Evolutionary conservation across 176 grass and related monocot genomes (phyloP).

Genomic region (Canna indica): DNA sequence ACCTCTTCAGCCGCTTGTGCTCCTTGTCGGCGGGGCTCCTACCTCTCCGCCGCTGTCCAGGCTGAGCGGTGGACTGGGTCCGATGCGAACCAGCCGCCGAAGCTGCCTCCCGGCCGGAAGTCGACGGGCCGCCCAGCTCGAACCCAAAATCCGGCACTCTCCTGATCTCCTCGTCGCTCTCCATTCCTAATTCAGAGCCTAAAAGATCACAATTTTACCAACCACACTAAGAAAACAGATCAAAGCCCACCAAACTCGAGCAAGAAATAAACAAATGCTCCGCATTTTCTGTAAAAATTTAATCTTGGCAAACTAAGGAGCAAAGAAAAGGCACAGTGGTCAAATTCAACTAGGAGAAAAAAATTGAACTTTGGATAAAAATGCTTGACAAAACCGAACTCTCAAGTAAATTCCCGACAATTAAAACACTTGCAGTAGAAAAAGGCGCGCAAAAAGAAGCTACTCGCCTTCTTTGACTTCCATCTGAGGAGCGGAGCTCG

Average conservation of each 20-base stretch:
- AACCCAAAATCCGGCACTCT: slow-evolving; percentile 83
- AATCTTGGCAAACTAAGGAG: not conserved
- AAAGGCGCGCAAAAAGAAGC: not conserved
- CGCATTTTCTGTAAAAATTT: no score
- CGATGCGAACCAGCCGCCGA: slow-evolving; percentile 16
- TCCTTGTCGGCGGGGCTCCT: slow-evolving; percentile 87
- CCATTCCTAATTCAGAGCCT: slow-evolving; percentile 31
- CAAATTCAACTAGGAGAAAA: not conserved
- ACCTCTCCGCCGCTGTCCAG: slow-evolving; percentile 56
- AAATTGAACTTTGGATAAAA: not conserved
- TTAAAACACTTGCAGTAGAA: not conserved
- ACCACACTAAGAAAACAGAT: not conserved
- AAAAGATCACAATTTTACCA: not conserved
- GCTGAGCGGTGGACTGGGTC: slow-evolving; percentile 15
- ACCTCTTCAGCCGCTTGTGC: slow-evolving; percentile 92
- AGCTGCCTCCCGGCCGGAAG: slow-evolving; percentile 50
- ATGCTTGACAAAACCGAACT: not conserved
- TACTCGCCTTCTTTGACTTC: slow-evolving; percentile 69
- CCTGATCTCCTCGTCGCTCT: slow-evolving; percentile 98
- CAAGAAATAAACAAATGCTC: not conserved
- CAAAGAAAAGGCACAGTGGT: not conserved
- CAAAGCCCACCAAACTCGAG: not conserved
- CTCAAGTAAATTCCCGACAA: not conserved
- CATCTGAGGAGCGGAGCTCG: slow-evolving; percentile 65
- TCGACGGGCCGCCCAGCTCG: slow-evolving; percentile 30